Base-by-base conservation (phyloP, 2,329 filamentous ascomycete genomes). In the Orbilia blumenaviensis region DNA sequence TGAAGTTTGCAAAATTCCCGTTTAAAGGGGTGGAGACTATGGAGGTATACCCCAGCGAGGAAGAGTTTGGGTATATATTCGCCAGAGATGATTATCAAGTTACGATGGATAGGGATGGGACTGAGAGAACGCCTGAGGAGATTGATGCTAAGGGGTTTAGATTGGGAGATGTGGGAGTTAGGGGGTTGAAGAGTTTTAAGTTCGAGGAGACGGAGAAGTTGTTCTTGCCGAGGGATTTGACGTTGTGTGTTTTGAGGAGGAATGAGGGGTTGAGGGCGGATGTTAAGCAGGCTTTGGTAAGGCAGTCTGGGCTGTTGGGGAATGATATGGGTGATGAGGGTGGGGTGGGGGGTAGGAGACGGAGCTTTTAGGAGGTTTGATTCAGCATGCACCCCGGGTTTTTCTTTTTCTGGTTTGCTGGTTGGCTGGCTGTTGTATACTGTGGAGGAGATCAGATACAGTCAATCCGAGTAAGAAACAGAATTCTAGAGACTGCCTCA, bases 41-140 rank as follows among this genome's bases (percentile, higher is more conserved):
- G 10, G 52, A 56, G n/a, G n/a, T 56, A 8, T 56, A 14, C 52
- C 52, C 52, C 8, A 56, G 52, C n/a, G 52, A 56, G 38, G 32
- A 23, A 4, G 52, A 56, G 16, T 56, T 56, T 9, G 52, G 16
- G 16, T 56, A 56, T 9, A 56, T 56, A 3, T 56, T 36, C 29
- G 32, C 29, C n/a, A 18, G 52, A 38, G 52, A 56, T n/a, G 32
- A 38, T 16, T 36, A 56, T 8, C 18, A 36, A n/a, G 4, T 25
- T 3, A 32, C 18, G 4, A 5, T n/a, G 2, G 52, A 56, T 18
- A 56, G 52, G 21, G 52, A 56, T 25, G 32, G 32, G 4, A 38
- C 52, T 2, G 10, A 10, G 0, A 16, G 52, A 10, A 56, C 52
- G 10, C 32, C 52, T 25, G 52, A 56, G 32, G 52, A 56, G n/a